Conservation (phyloP, 2,329 filamentous ascomycete genomes). For the Ophiocordyceps robertsii region DNA sequence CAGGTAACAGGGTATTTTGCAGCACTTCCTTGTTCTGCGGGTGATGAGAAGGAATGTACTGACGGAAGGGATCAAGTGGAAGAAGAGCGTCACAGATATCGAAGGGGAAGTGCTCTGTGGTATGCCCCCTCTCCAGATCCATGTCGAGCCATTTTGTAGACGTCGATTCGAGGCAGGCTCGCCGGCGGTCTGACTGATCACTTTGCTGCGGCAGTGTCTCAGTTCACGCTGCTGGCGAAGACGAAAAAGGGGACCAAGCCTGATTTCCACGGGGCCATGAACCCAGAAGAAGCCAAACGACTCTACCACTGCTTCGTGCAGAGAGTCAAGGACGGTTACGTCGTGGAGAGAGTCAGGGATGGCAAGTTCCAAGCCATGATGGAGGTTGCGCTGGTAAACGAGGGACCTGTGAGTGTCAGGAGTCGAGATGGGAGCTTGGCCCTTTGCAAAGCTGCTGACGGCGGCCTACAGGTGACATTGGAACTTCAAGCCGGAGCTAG, state of each 20-base stretch:
- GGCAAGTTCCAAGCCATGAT: constrained; percentile 99
- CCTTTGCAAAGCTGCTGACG: not conserved
- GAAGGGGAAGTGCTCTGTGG: constrained; percentile 88
- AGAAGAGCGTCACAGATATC: constrained; percentile 76
- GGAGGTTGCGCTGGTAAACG: constrained; percentile 88
- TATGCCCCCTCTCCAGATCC: constrained; percentile 24
- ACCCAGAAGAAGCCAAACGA: constrained; percentile 61
- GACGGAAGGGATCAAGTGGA: constrained; percentile 51
- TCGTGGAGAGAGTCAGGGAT: constrained; percentile 67
- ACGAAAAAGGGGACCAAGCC: constrained; percentile 96
- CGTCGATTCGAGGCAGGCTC: not conserved
- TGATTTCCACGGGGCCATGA: constrained; percentile 81
- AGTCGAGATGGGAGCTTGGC: not conserved
- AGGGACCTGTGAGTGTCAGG: constrained; percentile 45
- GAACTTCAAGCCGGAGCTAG: constrained; percentile 7
- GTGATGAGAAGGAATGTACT: too few relatives aligned
- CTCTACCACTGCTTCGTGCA: constrained; percentile 77
- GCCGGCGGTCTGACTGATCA: not conserved
- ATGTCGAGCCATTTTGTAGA: not conserved
- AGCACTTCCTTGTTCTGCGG: too few relatives aligned
- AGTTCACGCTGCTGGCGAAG: constrained; percentile 85
- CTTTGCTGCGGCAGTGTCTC: constrained; percentile 54
- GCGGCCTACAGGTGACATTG: constrained; percentile 9
- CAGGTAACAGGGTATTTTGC: constrained; percentile 45
- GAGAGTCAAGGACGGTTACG: constrained; percentile 61